phyloP scores from a whole-genome alignment of 257 asterid species.

The Avicennia marina region DNA sequence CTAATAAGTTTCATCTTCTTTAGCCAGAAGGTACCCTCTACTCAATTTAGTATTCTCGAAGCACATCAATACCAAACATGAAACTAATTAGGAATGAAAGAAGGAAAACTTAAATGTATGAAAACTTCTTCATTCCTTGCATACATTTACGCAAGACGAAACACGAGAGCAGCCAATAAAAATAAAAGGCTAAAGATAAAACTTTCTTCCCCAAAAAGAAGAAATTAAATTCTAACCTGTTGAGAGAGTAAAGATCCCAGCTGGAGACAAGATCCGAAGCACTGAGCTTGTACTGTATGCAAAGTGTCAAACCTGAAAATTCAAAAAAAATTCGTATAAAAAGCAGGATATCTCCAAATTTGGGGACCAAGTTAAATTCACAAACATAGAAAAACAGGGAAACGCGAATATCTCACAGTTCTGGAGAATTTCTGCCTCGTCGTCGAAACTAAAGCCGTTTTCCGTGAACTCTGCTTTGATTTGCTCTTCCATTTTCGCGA shows the following conservation, averaged over 20 bases:
- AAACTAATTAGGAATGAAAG: background rate
- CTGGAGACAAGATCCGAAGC: constrained; percentile 86
- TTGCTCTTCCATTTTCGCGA: constrained; percentile 69
- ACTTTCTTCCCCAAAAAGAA: background rate
- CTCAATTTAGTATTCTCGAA: constrained; percentile 7
- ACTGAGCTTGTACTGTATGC: constrained; percentile 77
- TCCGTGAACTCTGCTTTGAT: constrained; percentile 71
- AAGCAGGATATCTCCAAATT: constrained; percentile 4
- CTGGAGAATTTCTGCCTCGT: constrained; percentile 62
- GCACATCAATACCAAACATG: background rate
- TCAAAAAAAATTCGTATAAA: background rate
- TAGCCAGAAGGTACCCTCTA: background rate
- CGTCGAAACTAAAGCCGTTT: constrained; percentile 52
- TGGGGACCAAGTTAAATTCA: background rate
- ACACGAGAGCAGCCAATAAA: constrained; percentile 7
- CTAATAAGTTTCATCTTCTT: background rate
- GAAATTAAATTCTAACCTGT: constrained; percentile 43
- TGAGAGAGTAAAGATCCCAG: constrained; percentile 83
- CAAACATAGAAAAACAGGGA: background rate
- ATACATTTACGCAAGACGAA: background rate
- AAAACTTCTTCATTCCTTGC: background rate
- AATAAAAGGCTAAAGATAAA: background rate
- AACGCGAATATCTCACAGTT: constrained; percentile 47
- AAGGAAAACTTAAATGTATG: background rate
- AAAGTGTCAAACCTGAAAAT: constrained; percentile 64